Evolutionary conservation across 1,139 yeast genomes (phyloP).

Genomic region (Candida labiduridarum): DNA sequence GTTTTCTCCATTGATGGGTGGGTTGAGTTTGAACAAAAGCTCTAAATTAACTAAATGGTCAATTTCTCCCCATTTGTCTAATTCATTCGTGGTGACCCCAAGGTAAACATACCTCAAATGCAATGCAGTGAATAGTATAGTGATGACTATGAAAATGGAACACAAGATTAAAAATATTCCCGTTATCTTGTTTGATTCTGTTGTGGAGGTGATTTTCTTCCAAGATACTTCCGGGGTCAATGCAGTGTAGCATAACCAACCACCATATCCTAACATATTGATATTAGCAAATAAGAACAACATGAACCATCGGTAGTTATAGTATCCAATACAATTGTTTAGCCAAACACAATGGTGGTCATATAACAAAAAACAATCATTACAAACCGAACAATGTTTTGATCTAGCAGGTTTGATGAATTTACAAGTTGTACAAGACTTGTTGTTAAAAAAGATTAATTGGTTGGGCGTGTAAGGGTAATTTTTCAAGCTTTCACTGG

Average conservation of each 20-base stretch:
- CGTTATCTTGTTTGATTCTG: conserved; percentile 43
- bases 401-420: conserved; percentile 82
- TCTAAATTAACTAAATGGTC: conserved; percentile 56
- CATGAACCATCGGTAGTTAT: conserved; percentile 74
- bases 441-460: conserved; percentile 55
- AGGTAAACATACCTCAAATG: conserved; percentile 66
- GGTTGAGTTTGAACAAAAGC: conserved; percentile 25
- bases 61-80: conserved; percentile 79
- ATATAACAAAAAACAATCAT: conserved; percentile 62
- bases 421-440: conserved; percentile 59
- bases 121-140: conserved; percentile 57
- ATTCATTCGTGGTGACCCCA: conserved; percentile 93
- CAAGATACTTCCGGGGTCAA: conserved; percentile 23
- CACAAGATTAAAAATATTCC: conserved; percentile 60
- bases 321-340: conserved; percentile 82
- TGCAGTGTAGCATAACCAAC: conserved; percentile 38
- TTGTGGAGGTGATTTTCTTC: conserved; percentile 30
- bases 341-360: conserved; percentile 98
- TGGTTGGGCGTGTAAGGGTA: conserved; percentile 38
- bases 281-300: conserved; percentile 59
- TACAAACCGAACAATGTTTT: conserved; percentile 83
- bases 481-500: conserved; percentile 19
- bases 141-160: conserved; percentile 52
- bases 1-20: conserved; percentile 13
- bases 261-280: conserved; percentile 64